Evolutionary conservation across 1,139 yeast species (phyloP).

Genomic region (Spathaspora sp.): DNA sequence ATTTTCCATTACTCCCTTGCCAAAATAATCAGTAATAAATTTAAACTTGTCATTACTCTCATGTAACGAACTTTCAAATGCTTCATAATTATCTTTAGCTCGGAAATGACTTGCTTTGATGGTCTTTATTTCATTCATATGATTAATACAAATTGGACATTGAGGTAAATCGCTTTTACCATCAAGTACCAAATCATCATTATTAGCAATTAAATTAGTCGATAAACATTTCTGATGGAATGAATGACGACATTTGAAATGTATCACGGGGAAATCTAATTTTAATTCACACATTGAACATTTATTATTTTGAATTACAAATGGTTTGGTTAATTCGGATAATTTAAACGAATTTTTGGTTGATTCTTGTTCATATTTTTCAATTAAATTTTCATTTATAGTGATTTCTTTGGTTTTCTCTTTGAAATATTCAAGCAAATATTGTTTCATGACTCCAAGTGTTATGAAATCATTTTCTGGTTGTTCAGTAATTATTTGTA

Average conservation of each 20-base stretch:
- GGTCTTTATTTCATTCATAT: conserved; percentile 63
- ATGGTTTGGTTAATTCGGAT: conserved; percentile 54
- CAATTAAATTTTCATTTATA: conserved; percentile 65
- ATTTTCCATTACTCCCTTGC: conserved; percentile 79
- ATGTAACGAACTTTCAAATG: conserved; percentile 59
- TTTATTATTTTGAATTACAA: conserved; percentile 62
- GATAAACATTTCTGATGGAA: conserved; percentile 81
- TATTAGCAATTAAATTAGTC: conserved; percentile 34
- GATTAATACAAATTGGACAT: conserved; percentile 76
- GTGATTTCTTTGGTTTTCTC: conserved; percentile 64
- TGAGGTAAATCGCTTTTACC: conserved; percentile 22
- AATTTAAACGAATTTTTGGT: conserved; percentile 53
- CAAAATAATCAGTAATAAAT: conserved; percentile 76
- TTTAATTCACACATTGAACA: conserved; percentile 72
- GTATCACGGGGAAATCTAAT: conserved; percentile 77
- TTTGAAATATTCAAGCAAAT: conserved; percentile 62
- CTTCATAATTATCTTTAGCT: conserved; percentile 58
- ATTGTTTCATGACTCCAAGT: conserved; percentile 71
- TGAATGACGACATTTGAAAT: conserved; percentile 85
- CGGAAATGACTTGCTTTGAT: conserved; percentile 61
- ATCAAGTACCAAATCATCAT: conserved; percentile 8
- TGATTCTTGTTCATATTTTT: conserved; percentile 70
- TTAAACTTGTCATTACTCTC: conserved; percentile 69
- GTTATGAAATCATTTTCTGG: conserved; percentile 57
- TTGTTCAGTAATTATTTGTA: conserved; percentile 53